Percentiles rank a stretch among this genome's conserved stretches.
Evolutionary conservation across 495 filamentous ascomycete genomes (phyloP).

Genomic region (Lepraria neglecta): DNA sequence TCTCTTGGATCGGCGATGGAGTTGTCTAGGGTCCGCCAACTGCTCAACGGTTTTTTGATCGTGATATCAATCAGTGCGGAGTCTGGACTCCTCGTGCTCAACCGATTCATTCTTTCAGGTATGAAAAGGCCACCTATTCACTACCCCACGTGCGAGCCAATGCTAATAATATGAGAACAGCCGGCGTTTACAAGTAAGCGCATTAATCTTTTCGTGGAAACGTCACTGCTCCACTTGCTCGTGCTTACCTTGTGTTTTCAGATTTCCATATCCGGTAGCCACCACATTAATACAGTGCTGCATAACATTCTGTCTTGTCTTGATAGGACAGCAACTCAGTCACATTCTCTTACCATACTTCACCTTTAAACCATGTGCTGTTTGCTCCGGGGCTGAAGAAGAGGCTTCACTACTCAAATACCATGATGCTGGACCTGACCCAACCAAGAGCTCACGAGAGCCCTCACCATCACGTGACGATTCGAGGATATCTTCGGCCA

Average conservation of each 20-base stretch:
- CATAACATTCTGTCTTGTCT: background rate
- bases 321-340: slow-evolving; percentile 8
- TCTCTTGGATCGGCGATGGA: slow-evolving; percentile 3
- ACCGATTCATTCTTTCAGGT: slow-evolving; percentile 17
- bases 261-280: slow-evolving; percentile 23
- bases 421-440: background rate
- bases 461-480: slow-evolving; percentile 4
- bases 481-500: background rate
- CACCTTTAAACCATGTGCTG: background rate
- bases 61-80: slow-evolving; percentile 12
- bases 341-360: background rate
- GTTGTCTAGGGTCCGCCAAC: background rate
- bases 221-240: too few relatives aligned
- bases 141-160: too few relatives aligned
- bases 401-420: slow-evolving; percentile 4
- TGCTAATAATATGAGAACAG: background rate
- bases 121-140: background rate
- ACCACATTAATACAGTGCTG: slow-evolving; percentile 12
- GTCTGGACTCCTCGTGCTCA: slow-evolving; percentile 11
- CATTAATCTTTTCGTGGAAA: background rate
- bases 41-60: slow-evolving; percentile 1
- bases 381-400: background rate
- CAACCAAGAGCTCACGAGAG: background rate
- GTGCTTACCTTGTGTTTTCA: background rate
- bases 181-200: slow-evolving; percentile 22